phyloP scores from a whole-genome alignment of 2,329 filamentous ascomycete species.

The Aspergillus udagawae region DNA sequence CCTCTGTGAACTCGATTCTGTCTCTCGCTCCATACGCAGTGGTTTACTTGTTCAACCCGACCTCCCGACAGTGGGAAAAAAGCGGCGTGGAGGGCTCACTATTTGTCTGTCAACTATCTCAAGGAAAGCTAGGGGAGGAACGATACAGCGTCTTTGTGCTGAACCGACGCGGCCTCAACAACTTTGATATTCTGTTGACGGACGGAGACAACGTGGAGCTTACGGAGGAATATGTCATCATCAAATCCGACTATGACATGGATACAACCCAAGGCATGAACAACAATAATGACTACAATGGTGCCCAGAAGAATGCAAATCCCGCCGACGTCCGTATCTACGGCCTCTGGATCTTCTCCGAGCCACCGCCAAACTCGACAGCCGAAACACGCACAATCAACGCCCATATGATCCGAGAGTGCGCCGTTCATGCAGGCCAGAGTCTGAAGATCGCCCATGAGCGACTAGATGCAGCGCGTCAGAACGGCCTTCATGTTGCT shows the following conservation, averaged over 20 bases:
- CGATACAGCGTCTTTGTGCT: conserved; percentile 62
- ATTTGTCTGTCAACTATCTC: conserved; percentile 69
- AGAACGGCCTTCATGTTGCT: conserved; percentile 30
- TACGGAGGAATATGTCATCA: conserved; percentile 58
- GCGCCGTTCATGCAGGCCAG: conserved; percentile 50
- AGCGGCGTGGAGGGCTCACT: conserved; percentile 79
- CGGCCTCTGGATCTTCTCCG: conserved; percentile 63
- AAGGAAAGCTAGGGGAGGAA: conserved; percentile 44
- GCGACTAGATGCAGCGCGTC: conserved; percentile 31
- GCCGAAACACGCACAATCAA: conserved; percentile 49
- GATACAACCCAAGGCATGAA: conserved; percentile 7
- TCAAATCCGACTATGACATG: conserved; percentile 44
- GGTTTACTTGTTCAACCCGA: conserved; percentile 72
- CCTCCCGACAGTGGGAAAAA: conserved; percentile 74
- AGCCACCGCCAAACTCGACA: conserved; percentile 53
- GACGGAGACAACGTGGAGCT: conserved; percentile 60
- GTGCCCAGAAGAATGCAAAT: conserved; percentile 10
- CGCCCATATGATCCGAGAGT: conserved; percentile 52
- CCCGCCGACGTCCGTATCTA: conserved; percentile 43
- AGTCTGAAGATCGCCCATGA: conserved; percentile 45
- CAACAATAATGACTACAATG: conserved; percentile 14
- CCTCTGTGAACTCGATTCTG: conserved; percentile 67
- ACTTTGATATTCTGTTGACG: conserved; percentile 63
- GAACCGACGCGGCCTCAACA: conserved; percentile 67
- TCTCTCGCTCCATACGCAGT: conserved; percentile 82